Evolutionary conservation across 2,329 filamentous ascomycete genomes (phyloP).

Genomic region (Penicillium glabrum): DNA sequence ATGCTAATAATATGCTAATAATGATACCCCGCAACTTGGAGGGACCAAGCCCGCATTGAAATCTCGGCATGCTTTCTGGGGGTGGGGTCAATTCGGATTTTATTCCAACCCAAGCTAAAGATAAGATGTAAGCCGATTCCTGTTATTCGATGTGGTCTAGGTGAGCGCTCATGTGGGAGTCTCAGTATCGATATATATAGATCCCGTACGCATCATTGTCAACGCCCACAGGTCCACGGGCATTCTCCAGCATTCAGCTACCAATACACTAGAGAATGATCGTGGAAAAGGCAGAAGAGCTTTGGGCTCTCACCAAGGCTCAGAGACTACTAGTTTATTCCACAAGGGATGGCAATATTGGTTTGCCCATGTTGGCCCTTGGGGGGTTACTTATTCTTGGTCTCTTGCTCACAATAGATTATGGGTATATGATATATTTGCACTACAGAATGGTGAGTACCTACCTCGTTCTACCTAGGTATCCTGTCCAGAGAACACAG

Average conservation of each 20-base stretch:
- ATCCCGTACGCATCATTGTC: neutral
- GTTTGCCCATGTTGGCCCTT: neutral
- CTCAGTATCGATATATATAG: neutral
- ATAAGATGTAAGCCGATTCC: neutral
- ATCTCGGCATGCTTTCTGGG: neutral
- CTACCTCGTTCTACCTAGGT: too few relatives aligned
- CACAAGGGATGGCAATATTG: neutral
- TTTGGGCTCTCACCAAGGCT: neutral
- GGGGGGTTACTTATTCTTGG: neutral
- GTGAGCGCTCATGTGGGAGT: neutral
- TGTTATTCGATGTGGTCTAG: neutral
- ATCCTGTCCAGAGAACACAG: neutral
- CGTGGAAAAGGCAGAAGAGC: slow-evolving; percentile 2
- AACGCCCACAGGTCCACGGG: neutral
- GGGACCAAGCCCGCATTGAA: neutral
- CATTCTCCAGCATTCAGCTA: neutral
- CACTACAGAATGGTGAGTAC: slow-evolving; percentile 25
- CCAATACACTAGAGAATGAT: neutral
- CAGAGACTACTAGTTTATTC: neutral
- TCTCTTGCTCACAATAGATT: slow-evolving; percentile 18
- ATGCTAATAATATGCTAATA: neutral
- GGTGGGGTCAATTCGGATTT: neutral
- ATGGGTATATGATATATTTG: slow-evolving; percentile 26
- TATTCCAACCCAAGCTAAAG: neutral
- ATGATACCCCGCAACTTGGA: neutral